Percentiles rank a stretch among this genome's conserved stretches.
Conservation (phyloP, 2,329 filamentous ascomycete species). For the Paecilomyces sp. region DNA sequence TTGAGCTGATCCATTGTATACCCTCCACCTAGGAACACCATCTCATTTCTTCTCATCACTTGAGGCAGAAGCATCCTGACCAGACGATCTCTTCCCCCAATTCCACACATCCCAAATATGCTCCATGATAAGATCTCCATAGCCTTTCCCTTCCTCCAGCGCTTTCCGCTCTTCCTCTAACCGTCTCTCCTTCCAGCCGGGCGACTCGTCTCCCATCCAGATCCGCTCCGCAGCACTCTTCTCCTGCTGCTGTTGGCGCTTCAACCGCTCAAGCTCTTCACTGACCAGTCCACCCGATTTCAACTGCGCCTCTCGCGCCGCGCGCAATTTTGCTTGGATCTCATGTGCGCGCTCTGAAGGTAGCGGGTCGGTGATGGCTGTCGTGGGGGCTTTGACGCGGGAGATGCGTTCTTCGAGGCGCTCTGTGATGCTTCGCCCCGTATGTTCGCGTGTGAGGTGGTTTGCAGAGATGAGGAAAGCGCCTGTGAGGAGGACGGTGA, state of each 20-base stretch:
- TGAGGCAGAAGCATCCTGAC: constrained; percentile 8
- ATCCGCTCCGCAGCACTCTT: constrained; percentile 22
- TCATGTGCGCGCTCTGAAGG: constrained; percentile 27
- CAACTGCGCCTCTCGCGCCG: constrained; percentile 19
- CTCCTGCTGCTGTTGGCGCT: constrained; percentile 20
- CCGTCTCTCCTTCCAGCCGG: constrained; percentile 37
- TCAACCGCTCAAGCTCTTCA: constrained; percentile 28
- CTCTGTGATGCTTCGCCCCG: constrained; percentile 27
- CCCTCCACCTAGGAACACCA: neutral
- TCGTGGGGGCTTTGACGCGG: constrained; percentile 12
- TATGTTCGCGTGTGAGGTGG: constrained; percentile 28
- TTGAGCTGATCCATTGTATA: too few relatives aligned
- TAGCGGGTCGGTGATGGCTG: constrained; percentile 13
- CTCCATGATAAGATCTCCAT: constrained; percentile 39
- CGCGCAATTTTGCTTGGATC: constrained; percentile 23
- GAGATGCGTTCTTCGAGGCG: constrained; percentile 20
- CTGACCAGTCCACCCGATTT: constrained; percentile 10
- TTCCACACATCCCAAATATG: constrained; percentile 42
- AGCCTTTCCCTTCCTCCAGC: constrained; percentile 35
- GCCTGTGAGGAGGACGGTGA: constrained; percentile 29
- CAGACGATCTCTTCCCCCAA: constrained; percentile 21
- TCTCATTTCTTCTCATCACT: constrained; percentile 11
- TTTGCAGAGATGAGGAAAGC: constrained; percentile 24
- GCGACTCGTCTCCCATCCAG: constrained; percentile 35
- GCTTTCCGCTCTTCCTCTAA: constrained; percentile 36